Base-by-base conservation (phyloP, 2,329 filamentous ascomycete genomes). In the Allantophomopsis lycopodina region DNA sequence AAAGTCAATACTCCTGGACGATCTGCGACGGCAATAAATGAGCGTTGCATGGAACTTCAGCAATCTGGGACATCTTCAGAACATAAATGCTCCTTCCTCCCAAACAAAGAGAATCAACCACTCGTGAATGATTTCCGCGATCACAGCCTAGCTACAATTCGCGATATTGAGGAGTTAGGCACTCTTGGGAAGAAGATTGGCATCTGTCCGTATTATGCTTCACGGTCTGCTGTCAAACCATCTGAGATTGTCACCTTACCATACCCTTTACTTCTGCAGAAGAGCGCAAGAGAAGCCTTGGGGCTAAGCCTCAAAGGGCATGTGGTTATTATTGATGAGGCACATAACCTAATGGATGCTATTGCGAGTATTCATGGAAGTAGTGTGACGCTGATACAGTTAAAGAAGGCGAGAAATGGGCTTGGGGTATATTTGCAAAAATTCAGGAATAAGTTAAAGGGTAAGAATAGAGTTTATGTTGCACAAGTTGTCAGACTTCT, bases 131-230 rank as follows among this genome's bases (percentile, higher is more conserved):
- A 84, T 37, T 96, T 98, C 49, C 78, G 88, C 14, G 89, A 96
- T 53, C 76, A 83, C 47, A 74, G 83, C 1, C 64, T 96, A 30
- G 87, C 91, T 1, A 86, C 75, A 0, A 72, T 98, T 7, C 81
- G 84, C 2, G 91, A 98, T 52, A 96, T 98, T 40, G 91, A 98
- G 57, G 91, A 98, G 50, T 67, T 96, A 32, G 79, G 80, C 15
- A 65, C 67, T 12, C 64, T 96, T 1, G 91, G 91, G 4, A 83
- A 79, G 50, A 73, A 79, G 37, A 66, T 95, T 23, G 75, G 79
- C 0, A 73, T 96, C 5, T 98, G 91, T 55, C 89, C 91, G 0
- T 98, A 98, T 57, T 98, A 98, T 59, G 88, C 89, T n/a, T 89
- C 89, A 0, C 73, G 91, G 37, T 72, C 82, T 2, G 83, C 84